Conservation (phyloP, 23 red algal genomes). For the Cyanidioschyzon merolae region DNA sequence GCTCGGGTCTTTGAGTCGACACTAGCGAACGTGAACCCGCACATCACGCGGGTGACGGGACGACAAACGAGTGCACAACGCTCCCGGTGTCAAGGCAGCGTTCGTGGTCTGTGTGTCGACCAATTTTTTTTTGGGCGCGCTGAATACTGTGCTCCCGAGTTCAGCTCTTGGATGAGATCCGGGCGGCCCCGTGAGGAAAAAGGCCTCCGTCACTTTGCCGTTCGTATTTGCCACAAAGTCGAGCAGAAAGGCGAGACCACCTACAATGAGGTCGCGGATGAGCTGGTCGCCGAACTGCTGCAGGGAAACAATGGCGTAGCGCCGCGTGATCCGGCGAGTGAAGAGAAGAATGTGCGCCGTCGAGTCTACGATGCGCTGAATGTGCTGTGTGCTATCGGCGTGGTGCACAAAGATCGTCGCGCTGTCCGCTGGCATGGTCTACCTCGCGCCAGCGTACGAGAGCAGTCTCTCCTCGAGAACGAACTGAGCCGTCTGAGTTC, state of each 20-base stretch:
- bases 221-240: constrained; percentile 67
- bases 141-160: too few species aligned
- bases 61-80: too few species aligned
- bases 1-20: too few species aligned
- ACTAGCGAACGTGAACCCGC: too few species aligned
- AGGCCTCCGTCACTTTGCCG: constrained; percentile 78
- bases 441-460: background rate
- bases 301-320: background rate
- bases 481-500: background rate
- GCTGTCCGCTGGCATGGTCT: constrained; percentile 78
- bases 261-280: constrained; percentile 85
- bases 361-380: constrained; percentile 96
- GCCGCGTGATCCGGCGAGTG: constrained; percentile 24
- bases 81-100: too few species aligned
- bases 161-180: too few species aligned
- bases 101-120: too few species aligned
- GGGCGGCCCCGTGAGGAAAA: constrained; percentile 19
- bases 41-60: too few species aligned
- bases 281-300: constrained; percentile 64
- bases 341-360: constrained; percentile 94
- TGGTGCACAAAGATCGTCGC: constrained; percentile 79
- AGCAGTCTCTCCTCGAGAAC: background rate
- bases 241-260: constrained; percentile 74
- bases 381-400: constrained; percentile 87
- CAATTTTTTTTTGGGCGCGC: too few species aligned